Evolutionary conservation across 2,329 filamentous ascomycete species (phyloP), one percentile per base, ranked within the genome.

Genomic region (Fusarium mundagurra): DNA sequence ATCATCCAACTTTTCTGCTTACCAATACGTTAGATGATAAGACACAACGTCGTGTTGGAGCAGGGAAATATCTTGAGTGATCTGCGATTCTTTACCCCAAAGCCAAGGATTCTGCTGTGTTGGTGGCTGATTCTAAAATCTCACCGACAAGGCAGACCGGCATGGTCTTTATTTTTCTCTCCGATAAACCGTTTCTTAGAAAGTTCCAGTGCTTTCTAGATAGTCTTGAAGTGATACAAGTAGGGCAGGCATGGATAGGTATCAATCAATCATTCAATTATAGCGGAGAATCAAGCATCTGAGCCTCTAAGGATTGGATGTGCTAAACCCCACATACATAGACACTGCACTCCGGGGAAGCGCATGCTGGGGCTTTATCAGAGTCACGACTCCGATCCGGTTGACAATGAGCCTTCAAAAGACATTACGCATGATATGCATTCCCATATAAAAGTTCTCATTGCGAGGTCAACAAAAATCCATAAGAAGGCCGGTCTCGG

Each of bases 401-500:
- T 65, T 39, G 53, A n/a, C 10, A 29, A 44, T 31, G 50, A 55
- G 38, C 43, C 31, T 22, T 48, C 20, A 27, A 24, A 39, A 36
- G 38, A 33, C 22, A 33, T 33, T 34, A 36, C 18, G 20, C n/a
- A 55, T n/a, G 12, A 41, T 47, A 33, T 31, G n/a, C 20, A 33
- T 54, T 50, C 27, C n/a, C 50, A 45, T 50, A 34, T 22, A 31
- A 18, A 36, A 53, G 39, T 20, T 44, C 24, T 53, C 55, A 17
- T 44, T 17, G 27, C 41, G 27, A 27, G 50, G 44, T n/a, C 8
- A 55, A 61, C 9, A 54, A 63, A 33, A 39, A 50, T 43, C 44
- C 67, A 47, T 44, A 51, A 20, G 33, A 68, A 69, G 66, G 67
- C 76, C 75, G 76, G 75, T 78, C 63, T 78, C 76, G 76, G 76